phyloP scores from a whole-genome alignment of 169 alveolate genomes.

The Plasmodium ovale region DNA sequence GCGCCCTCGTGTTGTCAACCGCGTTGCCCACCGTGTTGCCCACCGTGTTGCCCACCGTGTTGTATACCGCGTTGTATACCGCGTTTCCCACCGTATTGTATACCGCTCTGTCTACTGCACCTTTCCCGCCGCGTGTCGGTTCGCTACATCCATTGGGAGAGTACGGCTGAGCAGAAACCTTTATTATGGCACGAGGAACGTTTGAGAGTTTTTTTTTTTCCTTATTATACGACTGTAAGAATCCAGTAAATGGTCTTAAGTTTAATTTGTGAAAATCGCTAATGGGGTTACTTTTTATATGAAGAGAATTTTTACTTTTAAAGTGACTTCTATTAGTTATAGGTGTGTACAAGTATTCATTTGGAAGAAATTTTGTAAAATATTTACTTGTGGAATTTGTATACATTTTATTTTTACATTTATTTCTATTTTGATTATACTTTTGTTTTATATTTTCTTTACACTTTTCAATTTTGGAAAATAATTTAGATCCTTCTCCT shows the following conservation, averaged over 20 bases:
- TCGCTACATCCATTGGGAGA: slow-evolving; percentile 7
- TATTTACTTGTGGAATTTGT: slow-evolving; percentile 25
- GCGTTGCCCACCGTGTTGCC: too few species aligned
- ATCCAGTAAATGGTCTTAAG: slow-evolving; percentile 70
- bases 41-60: too few species aligned
- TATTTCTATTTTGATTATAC: slow-evolving; percentile 49
- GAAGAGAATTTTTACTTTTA: slow-evolving; percentile 31
- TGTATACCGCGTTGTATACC: too few species aligned
- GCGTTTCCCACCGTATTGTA: too few species aligned
- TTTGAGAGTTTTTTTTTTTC: slow-evolving; percentile 18
- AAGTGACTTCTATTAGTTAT: slow-evolving; percentile 44
- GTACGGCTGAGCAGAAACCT: slow-evolving; percentile 32
- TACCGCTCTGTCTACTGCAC: neutral
- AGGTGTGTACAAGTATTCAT: slow-evolving; percentile 64
- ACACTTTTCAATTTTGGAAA: slow-evolving; percentile 51
- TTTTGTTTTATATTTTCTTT: slow-evolving; percentile 60
- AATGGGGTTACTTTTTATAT: slow-evolving; percentile 41
- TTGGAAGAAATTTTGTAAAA: slow-evolving; percentile 41
- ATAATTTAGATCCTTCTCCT: slow-evolving; percentile 25
- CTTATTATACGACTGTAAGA: slow-evolving; percentile 62
- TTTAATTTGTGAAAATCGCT: slow-evolving; percentile 71
- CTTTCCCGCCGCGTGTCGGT: neutral
- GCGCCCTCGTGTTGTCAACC: too few species aligned
- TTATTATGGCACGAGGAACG: slow-evolving; percentile 25
- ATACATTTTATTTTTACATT: slow-evolving; percentile 34